Conservation (phyloP, 306 rosid species). For the Vicia sativa region DNA sequence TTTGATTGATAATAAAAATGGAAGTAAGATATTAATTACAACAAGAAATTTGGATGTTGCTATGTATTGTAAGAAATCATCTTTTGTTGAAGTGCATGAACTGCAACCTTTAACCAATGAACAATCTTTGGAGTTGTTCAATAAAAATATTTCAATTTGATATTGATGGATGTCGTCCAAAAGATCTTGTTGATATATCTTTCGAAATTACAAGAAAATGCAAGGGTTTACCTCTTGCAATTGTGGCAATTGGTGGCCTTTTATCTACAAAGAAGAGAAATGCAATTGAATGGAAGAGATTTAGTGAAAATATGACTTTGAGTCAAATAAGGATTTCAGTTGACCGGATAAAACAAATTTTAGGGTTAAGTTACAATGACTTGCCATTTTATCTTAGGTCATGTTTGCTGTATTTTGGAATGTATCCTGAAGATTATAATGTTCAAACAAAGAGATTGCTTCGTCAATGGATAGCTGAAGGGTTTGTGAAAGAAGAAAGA, state of each 20-base stretch:
- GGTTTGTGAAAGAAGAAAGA: slow-evolving; percentile 5
- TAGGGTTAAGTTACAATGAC: neutral
- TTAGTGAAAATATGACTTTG: neutral
- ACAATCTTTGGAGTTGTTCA: neutral
- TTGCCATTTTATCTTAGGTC: neutral
- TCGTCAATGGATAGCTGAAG: neutral
- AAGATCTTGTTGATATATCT: neutral
- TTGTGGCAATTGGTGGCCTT: slow-evolving; percentile 13
- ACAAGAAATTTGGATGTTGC: neutral
- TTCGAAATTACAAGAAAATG: neutral
- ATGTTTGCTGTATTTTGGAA: neutral
- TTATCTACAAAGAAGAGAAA: neutral
- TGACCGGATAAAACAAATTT: neutral
- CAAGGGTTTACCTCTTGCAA: neutral
- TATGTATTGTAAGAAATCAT: neutral
- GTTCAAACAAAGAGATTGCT: neutral
- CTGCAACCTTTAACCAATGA: neutral
- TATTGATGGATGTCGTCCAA: neutral
- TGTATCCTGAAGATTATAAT: neutral
- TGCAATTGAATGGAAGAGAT: neutral
- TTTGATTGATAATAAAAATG: no score
- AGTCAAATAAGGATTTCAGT: neutral
- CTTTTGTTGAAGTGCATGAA: slow-evolving; percentile 5
- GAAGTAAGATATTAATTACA: neutral
- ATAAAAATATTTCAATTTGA: neutral